Base-by-base conservation (phyloP, 768 basidiomycete genomes). In the Kwoniella heveanensis region DNA sequence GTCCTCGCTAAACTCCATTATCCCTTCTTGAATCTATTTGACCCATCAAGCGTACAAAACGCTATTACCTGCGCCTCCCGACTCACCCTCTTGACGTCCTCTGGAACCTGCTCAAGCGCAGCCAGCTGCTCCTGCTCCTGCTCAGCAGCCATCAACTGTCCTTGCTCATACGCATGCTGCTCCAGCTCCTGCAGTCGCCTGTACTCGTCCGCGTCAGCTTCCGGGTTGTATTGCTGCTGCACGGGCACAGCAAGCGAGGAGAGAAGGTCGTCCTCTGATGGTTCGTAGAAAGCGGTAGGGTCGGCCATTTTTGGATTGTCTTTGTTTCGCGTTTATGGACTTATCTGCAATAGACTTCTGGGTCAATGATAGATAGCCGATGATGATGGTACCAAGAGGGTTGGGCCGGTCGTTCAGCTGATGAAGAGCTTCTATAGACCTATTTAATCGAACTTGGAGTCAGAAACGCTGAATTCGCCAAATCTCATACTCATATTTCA, bases 81-180 rank as follows among this genome's bases (percentile, higher is more conserved):
- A 84, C 71, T 79, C 74, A 91, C 91, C 66, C 87, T 87, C 83
- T 92, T 94, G 59, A 93, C 93, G 49, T 88, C 87, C 79, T 92
- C 91, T 0, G 91, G 91, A 50, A 94, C 90, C 71, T 88, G 86
- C 0, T 90, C 83, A 78, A 93, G 87, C 1, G 90, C 91, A 1
- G 86, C 86, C 30, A 71, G 12, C 49, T 71, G 69, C 48, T 55
- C 59, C 55, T 70, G 65, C 62, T 70, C 70, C 44, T 59, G 57
- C 26, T 73, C 67, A 19, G 67, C 67, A 9, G 50, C 55, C 65
- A 57, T 62, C 58, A 62, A 55, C 62, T 30, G 60, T 37, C 68
- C 68, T 37, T 70, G 69, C 7, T 66, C 66, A 46, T 69, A 72
- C 1, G 71, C 73, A 57, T 70, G 68, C 57, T 70, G 63, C 37